Base-by-base conservation (phyloP, 169 alveolate genomes). In the Plasmodium adleri region DNA sequence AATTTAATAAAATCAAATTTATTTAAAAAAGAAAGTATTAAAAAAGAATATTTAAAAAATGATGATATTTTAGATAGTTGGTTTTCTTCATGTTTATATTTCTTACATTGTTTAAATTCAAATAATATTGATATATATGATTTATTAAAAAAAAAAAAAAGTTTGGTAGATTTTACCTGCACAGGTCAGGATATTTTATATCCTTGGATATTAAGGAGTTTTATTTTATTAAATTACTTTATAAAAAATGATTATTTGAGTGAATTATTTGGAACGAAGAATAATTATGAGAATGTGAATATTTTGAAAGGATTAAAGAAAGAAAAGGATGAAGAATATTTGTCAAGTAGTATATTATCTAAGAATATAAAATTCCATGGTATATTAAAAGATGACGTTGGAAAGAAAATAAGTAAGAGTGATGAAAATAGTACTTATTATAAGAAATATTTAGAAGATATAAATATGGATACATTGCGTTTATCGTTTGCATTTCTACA, bases 131-230 rank as follows among this genome's bases (percentile, higher is more conserved):
- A 76, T 50, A 8, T 76, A 54, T 39, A 22, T 9, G 26, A 49
- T 13, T 50, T 76, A 15, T 22, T 59, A 17, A 20, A 13, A 10
- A 45, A 45, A 12, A 74, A 49, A n/a, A 15, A 28, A 6, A 15
- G n/a, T 13, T 43, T 76, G 59, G 74, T 76, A 20, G 89, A 76
- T 56, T 62, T 76, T 32, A 50, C 66, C 24, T 68, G 47, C 76
- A 76, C 89, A 26, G 89, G 89, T n/a, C 64, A 64, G 59, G 89
- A 76, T 32, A 76, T 76, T 17, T 20, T 76, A 17, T 59, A 76
- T 45, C 76, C 78, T 12, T 76, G 89, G 89, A 56, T 76, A 12
- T n/a, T 76, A 10, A 67, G 78, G 43, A 76, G 89, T 43, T 54
- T 76, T 43, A 32, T 64, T n/a, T 56, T 76, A 9, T 24, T 76